Conservation (phyloP, 352 stramenopile species). For the Phytopythium sindhum region DNA sequence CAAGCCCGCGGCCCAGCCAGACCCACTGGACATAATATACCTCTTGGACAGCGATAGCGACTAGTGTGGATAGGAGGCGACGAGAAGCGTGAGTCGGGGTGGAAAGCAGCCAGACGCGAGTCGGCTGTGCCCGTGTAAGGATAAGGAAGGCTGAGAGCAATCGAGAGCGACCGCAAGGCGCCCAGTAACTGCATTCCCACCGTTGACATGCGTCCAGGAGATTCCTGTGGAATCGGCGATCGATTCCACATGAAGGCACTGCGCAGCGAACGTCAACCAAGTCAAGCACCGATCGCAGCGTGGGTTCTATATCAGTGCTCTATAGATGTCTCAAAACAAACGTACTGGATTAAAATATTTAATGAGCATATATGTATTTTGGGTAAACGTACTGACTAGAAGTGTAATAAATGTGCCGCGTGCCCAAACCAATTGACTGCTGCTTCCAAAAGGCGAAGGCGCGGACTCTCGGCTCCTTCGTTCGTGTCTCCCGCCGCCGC, state of each 20-base stretch:
- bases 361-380: neutral
- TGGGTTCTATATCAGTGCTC: too few species aligned
- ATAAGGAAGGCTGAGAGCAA: neutral
- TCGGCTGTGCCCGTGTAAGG: slow-evolving; percentile 1
- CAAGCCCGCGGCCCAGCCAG: slow-evolving; percentile 18
- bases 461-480: too few species aligned
- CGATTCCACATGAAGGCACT: too few species aligned
- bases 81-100: neutral
- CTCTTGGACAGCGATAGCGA: slow-evolving; percentile 80
- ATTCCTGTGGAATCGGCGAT: neutral
- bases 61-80: slow-evolving; percentile 10
- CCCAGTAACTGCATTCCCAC: neutral
- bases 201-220: neutral
- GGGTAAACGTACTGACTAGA: neutral
- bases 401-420: neutral
- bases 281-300: neutral
- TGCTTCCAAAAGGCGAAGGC: neutral
- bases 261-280: slow-evolving; percentile 1
- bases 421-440: slow-evolving; percentile 1
- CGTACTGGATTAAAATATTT: neutral
- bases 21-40: slow-evolving; percentile 66
- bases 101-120: neutral
- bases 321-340: too few species aligned
- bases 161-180: neutral
- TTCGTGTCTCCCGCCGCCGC: too few species aligned